Conservation (phyloP, 2,329 filamentous ascomycete genomes). For the Tolypocladium guangdongense region DNA sequence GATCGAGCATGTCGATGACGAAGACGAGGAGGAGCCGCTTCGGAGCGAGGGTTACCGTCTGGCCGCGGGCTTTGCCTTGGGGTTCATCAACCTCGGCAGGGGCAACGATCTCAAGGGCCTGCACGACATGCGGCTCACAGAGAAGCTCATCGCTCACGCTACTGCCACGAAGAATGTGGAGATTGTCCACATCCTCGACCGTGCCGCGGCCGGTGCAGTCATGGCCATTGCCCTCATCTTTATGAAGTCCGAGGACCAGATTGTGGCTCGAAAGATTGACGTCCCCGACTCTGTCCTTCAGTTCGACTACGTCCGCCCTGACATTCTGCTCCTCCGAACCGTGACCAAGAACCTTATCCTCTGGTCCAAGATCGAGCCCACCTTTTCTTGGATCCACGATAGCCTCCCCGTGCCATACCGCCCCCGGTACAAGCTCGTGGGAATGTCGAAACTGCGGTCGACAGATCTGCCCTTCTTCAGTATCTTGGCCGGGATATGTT, state of each 20-base stretch:
- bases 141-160: constrained; percentile 75
- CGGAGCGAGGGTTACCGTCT: constrained; percentile 94
- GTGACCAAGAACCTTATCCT: constrained; percentile 85
- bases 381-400: constrained; percentile 60
- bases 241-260: constrained; percentile 88
- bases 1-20: constrained; percentile 72
- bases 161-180: constrained; percentile 86
- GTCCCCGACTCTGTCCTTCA: constrained; percentile 82
- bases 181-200: constrained; percentile 84
- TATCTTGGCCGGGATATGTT: constrained; percentile 81
- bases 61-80: constrained; percentile 85
- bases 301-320: constrained; percentile 91
- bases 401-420: constrained; percentile 65
- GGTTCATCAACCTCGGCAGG: constrained; percentile 88
- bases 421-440: constrained; percentile 46
- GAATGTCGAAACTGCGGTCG: constrained; percentile 55
- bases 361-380: constrained; percentile 74
- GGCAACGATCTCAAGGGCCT: constrained; percentile 80
- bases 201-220: constrained; percentile 86
- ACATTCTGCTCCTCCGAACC: constrained; percentile 82
- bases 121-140: constrained; percentile 87
- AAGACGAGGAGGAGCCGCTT: constrained; percentile 75
- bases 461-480: constrained; percentile 88
- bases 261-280: constrained; percentile 83
- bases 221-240: constrained; percentile 86